Base-by-base conservation (phyloP, 2,329 filamentous ascomycete species). In the Cladosporium colombiae region DNA sequence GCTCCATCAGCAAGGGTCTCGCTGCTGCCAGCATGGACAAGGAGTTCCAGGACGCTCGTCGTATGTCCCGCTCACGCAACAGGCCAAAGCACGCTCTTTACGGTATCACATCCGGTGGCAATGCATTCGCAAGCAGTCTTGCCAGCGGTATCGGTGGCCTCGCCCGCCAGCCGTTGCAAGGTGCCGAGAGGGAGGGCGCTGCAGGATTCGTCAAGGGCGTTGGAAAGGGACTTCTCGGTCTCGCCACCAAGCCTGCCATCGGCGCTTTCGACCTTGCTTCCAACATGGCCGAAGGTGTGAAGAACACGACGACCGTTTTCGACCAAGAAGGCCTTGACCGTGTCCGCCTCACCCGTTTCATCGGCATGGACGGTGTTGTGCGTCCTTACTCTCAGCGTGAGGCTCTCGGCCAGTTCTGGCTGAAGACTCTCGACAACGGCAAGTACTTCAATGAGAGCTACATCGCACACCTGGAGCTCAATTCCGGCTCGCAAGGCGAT, bases 401-500 rank as follows among this genome's bases (percentile, higher is more conserved):
- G 82, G 93, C 95, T 0, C 88, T 99, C 3, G 95, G 95, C 0
- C 95, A 99, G 78, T 97, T 92, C 82, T 99, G 95, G 96, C 88
- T 99, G 70, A 99, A 99, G 84, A 96, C 97, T 66, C 88, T 96
- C 13, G 95, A 99, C 79, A 95, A 97, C 70, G 95, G 95, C 68
- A 95, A 93, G 78, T 98, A 94, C 83, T 99, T 99, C 85, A 90
- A 96, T 80, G 95, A 99, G 79, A 87, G 92, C 76, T 99, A 99
- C 81, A 95, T 99, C 77, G 96, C 93, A 5, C 96, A 99, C 76
- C 84, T 99, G 5, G 94, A 99, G 79, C 86, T 99, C 29, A 75
- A 77, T 60, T 73, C 72, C 8, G 75, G 74, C 55, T 91, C 92
- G 89, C 67, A 92, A 95, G 77, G 93, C 96, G 76, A 76, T 57